Conservation (phyloP, 768 basidiomycete species). For the Udeniomyces megalosporus region DNA sequence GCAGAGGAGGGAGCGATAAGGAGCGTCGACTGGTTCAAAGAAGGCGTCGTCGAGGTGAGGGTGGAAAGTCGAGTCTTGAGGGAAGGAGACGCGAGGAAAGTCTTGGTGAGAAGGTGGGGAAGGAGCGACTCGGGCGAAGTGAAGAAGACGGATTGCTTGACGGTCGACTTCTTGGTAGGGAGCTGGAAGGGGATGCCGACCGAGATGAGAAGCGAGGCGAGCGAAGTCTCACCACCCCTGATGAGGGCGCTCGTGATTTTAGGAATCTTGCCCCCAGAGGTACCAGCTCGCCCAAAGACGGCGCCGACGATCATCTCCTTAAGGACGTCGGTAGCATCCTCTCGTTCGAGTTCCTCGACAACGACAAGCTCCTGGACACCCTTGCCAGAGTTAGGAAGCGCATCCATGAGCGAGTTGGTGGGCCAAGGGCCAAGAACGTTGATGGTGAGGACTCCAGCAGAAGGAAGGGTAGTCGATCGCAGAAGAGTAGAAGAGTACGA, state of each 20-base stretch:
- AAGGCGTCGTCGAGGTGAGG: conserved; percentile 27
- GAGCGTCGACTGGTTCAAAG: conserved; percentile 29
- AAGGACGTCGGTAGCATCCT: conserved; percentile 45
- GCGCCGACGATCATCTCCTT: conserved; percentile 50
- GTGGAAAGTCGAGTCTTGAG: conserved; percentile 29
- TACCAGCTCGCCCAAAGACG: conserved; percentile 5
- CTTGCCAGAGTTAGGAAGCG: conserved; percentile 35
- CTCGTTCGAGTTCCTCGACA: conserved; percentile 44
- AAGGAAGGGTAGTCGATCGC: conserved; percentile 33
- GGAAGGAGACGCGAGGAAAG: conserved; percentile 33
- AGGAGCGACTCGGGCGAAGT: conserved; percentile 43
- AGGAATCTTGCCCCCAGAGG: conserved; percentile 7
- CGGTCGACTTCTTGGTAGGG: conserved; percentile 3
- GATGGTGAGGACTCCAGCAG: conserved; percentile 52
- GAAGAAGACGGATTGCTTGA: conserved; percentile 46
- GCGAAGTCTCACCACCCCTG: conserved; percentile 1
- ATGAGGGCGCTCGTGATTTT: conserved; percentile 1
- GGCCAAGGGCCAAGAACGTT: conserved; percentile 73
- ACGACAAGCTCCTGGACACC: conserved; percentile 46
- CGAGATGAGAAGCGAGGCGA: conserved; percentile 15
- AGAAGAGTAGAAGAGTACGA: conserved; percentile 55
- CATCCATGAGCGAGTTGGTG: conserved; percentile 40
- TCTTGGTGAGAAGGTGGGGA: conserved; percentile 33
- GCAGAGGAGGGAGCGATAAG: conserved; percentile 27
- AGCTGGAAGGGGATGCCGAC: conserved; percentile 19